A percentile compares a stretch with the other conserved stretches of the same genome.
phyloP scores from a whole-genome alignment of 192 early-diverging fungal genomes.

The Spinellus fusiger region DNA sequence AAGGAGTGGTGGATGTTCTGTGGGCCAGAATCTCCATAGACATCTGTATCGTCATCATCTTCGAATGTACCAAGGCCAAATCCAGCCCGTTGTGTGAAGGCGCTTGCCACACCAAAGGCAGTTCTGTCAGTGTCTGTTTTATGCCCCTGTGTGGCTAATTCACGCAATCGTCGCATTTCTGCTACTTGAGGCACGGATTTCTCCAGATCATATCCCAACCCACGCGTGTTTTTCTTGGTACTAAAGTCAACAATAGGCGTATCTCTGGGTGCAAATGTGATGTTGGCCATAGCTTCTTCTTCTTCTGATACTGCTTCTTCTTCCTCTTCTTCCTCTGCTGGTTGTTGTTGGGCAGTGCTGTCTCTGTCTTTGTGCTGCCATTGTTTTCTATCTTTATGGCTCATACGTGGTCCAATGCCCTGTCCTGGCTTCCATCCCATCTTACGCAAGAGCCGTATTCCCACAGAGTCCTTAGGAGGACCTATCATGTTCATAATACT shows the following conservation, averaged over 20 bases:
- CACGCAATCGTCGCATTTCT: slow-evolving; percentile 36
- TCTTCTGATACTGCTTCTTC: slow-evolving; percentile 33
- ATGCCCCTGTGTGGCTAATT: not conserved
- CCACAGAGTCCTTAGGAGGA: slow-evolving; percentile 56
- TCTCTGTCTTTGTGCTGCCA: slow-evolving; percentile 17
- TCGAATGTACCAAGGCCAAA: slow-evolving; percentile 69
- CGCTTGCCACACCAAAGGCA: slow-evolving; percentile 61
- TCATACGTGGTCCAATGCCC: slow-evolving; percentile 70
- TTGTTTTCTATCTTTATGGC: slow-evolving; percentile 15
- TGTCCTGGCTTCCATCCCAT: slow-evolving; percentile 92
- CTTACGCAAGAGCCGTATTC: slow-evolving; percentile 54
- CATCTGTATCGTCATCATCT: slow-evolving; percentile 43
- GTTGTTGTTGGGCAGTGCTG: too few species aligned
- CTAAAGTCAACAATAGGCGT: slow-evolving; percentile 38
- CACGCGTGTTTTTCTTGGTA: slow-evolving; percentile 51
- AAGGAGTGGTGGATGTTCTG: slow-evolving; percentile 14
- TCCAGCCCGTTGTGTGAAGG: slow-evolving; percentile 35
- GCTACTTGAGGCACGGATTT: slow-evolving; percentile 54
- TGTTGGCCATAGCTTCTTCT: slow-evolving; percentile 39
- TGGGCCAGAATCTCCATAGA: slow-evolving; percentile 23
- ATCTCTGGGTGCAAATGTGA: slow-evolving; percentile 67
- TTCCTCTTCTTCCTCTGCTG: slow-evolving; percentile 8
- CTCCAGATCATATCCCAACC: slow-evolving; percentile 69
- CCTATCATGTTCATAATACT: slow-evolving; percentile 53
- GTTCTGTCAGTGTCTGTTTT: slow-evolving; percentile 27